These are phyloP conservation scores for Vigna hirtella DNA, from an alignment of 306 rosid genomes.

Conservation along the genomic window DNA sequence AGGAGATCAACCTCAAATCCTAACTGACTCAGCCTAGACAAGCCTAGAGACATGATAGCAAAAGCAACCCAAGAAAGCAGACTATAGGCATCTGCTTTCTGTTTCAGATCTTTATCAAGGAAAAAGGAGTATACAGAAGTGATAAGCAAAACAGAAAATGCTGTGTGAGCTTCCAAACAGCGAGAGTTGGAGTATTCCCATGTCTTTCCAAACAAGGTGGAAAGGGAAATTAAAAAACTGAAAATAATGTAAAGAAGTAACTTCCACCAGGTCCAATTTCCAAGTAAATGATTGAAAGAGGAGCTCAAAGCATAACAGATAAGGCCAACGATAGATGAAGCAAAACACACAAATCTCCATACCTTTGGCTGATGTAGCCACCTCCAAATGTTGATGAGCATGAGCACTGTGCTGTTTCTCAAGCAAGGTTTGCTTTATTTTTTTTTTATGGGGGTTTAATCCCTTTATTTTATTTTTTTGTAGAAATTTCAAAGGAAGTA, in stretches of 20 bases:
- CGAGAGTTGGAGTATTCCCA: neutral
- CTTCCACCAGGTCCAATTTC: constrained; percentile 21
- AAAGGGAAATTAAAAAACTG: neutral
- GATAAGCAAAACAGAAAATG: neutral
- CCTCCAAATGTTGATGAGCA: neutral
- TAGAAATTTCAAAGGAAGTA: too few species aligned
- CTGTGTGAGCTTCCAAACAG: neutral
- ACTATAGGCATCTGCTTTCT: constrained; percentile 22
- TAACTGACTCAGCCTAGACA: constrained; percentile 7
- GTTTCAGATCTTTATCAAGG: neutral
- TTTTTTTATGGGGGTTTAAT: too few species aligned
- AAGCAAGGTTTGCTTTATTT: neutral
- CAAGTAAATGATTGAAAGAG: constrained; percentile 13
- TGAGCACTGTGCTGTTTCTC: neutral
- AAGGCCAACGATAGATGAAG: constrained; percentile 9
- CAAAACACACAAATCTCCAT: constrained; percentile 21
- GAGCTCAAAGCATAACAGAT: constrained; percentile 10
- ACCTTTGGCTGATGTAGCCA: neutral
- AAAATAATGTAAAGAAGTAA: neutral
- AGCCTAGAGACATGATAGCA: constrained; percentile 19
- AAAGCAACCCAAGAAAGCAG: constrained; percentile 3
- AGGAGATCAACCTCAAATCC: constrained; percentile 40
- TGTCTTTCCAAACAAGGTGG: neutral
- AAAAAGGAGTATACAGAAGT: constrained; percentile 16
- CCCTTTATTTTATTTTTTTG: too few species aligned